Evolutionary conservation across 306 rosid genomes (phyloP).

Genomic region (Hippophae rhamnoides): DNA sequence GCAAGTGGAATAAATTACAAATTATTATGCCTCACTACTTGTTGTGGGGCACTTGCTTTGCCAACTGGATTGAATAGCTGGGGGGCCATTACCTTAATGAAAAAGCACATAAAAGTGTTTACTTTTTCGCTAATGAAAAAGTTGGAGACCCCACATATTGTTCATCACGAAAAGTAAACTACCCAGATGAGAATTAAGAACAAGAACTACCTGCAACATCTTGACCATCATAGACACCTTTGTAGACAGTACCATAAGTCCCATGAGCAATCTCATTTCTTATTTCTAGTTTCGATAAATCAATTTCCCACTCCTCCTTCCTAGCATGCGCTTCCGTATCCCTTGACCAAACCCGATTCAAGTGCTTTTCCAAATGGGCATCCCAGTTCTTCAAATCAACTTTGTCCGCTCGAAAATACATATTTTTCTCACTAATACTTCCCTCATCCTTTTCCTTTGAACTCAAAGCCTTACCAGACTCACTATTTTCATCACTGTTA

Average conservation of each 20-base stretch:
- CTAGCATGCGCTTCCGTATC: conserved; percentile 16
- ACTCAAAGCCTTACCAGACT: conserved; percentile 15
- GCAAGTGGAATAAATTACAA: too few species aligned
- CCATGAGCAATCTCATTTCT: conserved; percentile 41
- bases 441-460: conserved; percentile 16
- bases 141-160: too few species aligned
- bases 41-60: too few species aligned
- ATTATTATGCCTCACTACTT: too few species aligned
- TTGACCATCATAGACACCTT: conserved; percentile 44
- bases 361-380: conserved; percentile 38
- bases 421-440: conserved; percentile 17
- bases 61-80: too few species aligned
- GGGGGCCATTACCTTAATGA: too few species aligned
- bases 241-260: conserved; percentile 42
- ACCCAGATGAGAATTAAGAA: neutral
- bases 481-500: neutral
- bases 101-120: too few species aligned
- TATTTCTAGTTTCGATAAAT: conserved; percentile 36
- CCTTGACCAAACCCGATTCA: conserved; percentile 39
- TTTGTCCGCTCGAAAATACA: conserved; percentile 36
- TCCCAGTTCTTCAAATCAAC: conserved; percentile 43
- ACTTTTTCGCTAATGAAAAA: too few species aligned
- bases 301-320: conserved; percentile 54
- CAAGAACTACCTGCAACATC: conserved; percentile 43
- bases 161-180: too few species aligned